Conservation (phyloP, 768 basidiomycete species). For the Auriscalpium vulgare region DNA sequence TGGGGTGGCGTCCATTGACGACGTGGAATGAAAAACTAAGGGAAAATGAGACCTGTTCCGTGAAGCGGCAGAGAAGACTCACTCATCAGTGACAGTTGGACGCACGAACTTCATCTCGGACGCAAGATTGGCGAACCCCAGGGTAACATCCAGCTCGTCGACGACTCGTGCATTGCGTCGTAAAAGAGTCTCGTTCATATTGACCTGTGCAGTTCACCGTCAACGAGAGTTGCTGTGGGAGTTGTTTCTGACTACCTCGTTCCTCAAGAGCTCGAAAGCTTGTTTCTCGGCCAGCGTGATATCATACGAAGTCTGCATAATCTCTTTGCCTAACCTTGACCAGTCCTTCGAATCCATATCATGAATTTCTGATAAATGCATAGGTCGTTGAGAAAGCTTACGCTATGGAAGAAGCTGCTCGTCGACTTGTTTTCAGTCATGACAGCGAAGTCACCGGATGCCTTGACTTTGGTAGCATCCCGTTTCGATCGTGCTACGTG, state of each 20-base stretch:
- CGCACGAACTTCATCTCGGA: slow-evolving; percentile 67
- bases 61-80: slow-evolving; percentile 17
- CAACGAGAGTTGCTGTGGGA: background rate
- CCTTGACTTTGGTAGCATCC: slow-evolving; percentile 43
- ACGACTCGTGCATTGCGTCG: slow-evolving; percentile 68
- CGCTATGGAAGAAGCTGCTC: slow-evolving; percentile 60
- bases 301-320: slow-evolving; percentile 46
- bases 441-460: slow-evolving; percentile 41
- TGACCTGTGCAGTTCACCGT: slow-evolving; percentile 42
- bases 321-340: slow-evolving; percentile 64
- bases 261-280: slow-evolving; percentile 61
- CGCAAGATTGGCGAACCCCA: slow-evolving; percentile 78
- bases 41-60: background rate
- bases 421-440: slow-evolving; percentile 62
- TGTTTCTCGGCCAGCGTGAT: slow-evolving; percentile 58
- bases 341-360: slow-evolving; percentile 43
- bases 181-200: slow-evolving; percentile 43
- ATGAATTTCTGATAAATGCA: too few relatives aligned
- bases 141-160: slow-evolving; percentile 80
- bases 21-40: slow-evolving; percentile 46
- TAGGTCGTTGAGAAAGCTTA: slow-evolving; percentile 18
- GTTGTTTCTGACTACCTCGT: slow-evolving; percentile 39
- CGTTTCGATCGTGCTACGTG: slow-evolving; percentile 61
- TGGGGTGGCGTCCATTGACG: slow-evolving; percentile 80
- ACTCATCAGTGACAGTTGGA: slow-evolving; percentile 69